phyloP scores from a whole-genome alignment of 2,329 filamentous ascomycete species.

The Sporothrix luriei region DNA sequence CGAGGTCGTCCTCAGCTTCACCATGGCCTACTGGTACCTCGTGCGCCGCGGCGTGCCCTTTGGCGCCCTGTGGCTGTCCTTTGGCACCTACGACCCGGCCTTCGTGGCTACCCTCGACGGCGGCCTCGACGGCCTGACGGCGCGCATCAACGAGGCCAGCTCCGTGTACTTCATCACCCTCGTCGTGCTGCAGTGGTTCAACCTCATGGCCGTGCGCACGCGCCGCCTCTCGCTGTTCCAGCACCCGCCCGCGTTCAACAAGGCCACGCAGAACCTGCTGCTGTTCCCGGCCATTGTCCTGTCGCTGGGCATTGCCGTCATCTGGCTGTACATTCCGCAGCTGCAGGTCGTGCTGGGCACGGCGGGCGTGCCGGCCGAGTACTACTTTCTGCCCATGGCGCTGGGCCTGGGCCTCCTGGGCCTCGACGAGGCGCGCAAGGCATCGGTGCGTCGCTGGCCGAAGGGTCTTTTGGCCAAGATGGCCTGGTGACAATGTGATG shows the following conservation, averaged over 20 bases:
- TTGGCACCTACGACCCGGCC: conserved; percentile 46
- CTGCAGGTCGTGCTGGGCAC: conserved; percentile 54
- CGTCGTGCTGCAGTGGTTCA: conserved; percentile 58
- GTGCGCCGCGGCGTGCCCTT: conserved; percentile 52
- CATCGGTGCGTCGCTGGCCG: conserved; percentile 52
- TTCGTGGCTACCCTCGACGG: conserved; percentile 50
- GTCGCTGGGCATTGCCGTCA: conserved; percentile 55
- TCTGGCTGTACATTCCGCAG: conserved; percentile 56
- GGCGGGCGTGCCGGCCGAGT: conserved; percentile 54
- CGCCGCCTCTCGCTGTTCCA: conserved; percentile 56
- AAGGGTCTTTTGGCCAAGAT: conserved; percentile 50
- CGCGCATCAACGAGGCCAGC: conserved; percentile 55
- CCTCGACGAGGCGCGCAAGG: conserved; percentile 58
- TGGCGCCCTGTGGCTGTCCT: conserved; percentile 52
- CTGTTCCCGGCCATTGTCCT: conserved; percentile 51
- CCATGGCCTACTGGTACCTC: conserved; percentile 60
- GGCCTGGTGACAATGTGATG: conserved; percentile 48
- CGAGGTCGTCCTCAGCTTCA: conserved; percentile 53
- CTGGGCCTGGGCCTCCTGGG: conserved; percentile 53
- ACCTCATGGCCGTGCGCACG: conserved; percentile 55
- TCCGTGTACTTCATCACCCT: conserved; percentile 59
- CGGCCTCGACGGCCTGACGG: conserved; percentile 47
- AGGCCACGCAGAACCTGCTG: conserved; percentile 54
- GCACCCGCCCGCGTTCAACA: conserved; percentile 50
- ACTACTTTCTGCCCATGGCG: conserved; percentile 56